Base-by-base conservation (phyloP, 1,139 yeast species). In the Tardiomyces depauwii region DNA sequence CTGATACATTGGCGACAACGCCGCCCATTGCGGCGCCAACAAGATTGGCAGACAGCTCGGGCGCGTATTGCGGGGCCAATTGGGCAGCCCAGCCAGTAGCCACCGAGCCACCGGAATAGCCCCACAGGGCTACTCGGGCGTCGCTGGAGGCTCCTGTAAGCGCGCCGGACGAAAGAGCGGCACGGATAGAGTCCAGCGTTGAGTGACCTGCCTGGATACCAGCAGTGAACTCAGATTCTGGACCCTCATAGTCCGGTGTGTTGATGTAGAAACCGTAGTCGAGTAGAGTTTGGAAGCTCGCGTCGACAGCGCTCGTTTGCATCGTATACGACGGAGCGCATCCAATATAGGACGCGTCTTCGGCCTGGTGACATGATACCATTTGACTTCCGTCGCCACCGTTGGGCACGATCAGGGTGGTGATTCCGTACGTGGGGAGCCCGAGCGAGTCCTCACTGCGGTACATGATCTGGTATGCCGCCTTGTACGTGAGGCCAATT, bases 11-110 rank as follows among this genome's bases (percentile, higher is more conserved):
- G 23, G 51, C 50, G 4, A 53, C 55, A 32, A 49, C 44, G 1
- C 60, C 60, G 11, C 62, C 63, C 9, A 53, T 46, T 1, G 60
- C 61, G n/a, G 56, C 60, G n/a, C 59, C 63, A 9, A 49, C 52
- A 30, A 59, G 42, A 44, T 50, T 49, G 14, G 42, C 32, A 21
- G 25, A 21, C 32, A 60, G 49, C 13, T 59, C 60, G 2, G 62
- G 60, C 1, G 63, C 63, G 40, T 59, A 59, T 13, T 46, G 16
- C 7, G 48, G 51, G 41, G 51, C 57, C 41, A 55, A 44, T 48
- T 57, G 55, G 6, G 57, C 50, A 21, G 60, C 60, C 59, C 61
- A 58, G 11, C 54, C 63, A n/a, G 61, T 45, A 12, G 62, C 61
- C 30, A 56, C 45, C 2, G 59, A 53, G 12, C 62, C 63, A 2